phyloP scores from a whole-genome alignment of 768 basidiomycete genomes.

The Mycena floridula region DNA sequence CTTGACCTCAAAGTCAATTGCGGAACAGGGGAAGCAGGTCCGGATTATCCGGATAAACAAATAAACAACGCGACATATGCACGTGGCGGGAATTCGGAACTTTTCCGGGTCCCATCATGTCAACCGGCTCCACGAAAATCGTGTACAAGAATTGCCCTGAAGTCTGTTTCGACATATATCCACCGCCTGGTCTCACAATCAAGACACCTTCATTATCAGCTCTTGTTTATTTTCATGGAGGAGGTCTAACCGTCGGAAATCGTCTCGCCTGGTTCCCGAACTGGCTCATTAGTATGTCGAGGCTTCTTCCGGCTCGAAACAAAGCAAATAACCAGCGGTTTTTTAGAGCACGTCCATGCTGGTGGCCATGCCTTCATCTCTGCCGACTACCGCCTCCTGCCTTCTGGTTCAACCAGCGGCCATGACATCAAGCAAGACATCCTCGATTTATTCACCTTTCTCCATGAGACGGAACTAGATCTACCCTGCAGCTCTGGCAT shows the following conservation, averaged over 20 bases:
- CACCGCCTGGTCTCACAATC: neutral
- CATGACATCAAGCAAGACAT: conserved; percentile 56
- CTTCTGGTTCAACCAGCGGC: conserved; percentile 40
- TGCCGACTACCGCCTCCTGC: conserved; percentile 57
- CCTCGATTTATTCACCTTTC: conserved; percentile 45
- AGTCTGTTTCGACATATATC: neutral
- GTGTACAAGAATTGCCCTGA: too few relatives aligned
- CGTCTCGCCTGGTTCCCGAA: conserved; percentile 54
- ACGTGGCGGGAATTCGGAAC: too few relatives aligned
- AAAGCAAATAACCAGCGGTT: neutral
- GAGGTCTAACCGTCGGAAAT: conserved; percentile 57
- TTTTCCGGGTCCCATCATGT: too few relatives aligned
- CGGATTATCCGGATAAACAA: too few relatives aligned
- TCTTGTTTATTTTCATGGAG: conserved; percentile 44
- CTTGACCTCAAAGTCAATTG: too few relatives aligned
- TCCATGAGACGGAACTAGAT: conserved; percentile 21
- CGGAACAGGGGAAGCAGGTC: too few relatives aligned
- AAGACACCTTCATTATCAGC: conserved; percentile 12
- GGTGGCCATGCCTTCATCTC: conserved; percentile 55
- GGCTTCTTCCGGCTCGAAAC: neutral
- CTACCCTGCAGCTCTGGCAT: neutral
- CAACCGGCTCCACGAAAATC: too few relatives aligned
- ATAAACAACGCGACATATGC: too few relatives aligned
- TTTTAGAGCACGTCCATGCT: conserved; percentile 36
- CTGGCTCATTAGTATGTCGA: conserved; percentile 52